Base-by-base conservation (phyloP, 805 yeast genomes). In the Suhomyces emberorum region DNA sequence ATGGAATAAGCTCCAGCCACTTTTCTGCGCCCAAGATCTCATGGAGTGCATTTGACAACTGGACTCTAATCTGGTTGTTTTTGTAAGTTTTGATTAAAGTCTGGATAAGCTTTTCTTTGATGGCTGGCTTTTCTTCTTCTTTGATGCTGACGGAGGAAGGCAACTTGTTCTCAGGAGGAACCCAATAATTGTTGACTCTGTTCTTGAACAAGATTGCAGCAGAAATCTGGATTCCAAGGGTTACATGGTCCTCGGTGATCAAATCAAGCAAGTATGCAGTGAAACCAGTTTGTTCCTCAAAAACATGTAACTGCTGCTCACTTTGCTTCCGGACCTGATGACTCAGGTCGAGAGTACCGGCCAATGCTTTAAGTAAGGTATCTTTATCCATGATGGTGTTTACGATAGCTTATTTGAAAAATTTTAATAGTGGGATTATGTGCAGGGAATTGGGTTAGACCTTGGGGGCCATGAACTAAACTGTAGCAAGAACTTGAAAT, bases 281-380 rank as follows among this genome's bases (percentile, higher is more conserved):
- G 55, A 78, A 77, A 3, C 83, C 83, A 1, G 75, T 70, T 42
- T 73, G 76, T 42, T 70, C 72, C 51, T 77, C 83, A 42, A 63
- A 74, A 27, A 64, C 69, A 24, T 60, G 61, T 41, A 78, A 61
- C 47, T 75, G 74, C 20, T 55, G 56, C 55, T 79, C 84, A 12
- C 81, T 76, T 22, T 68, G 67, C 49, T 74, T 74, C 51, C 82
- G 68, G 11, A 65, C 48, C 38, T 63, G 66, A 18, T 69, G 65
- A 44, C 72, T 65, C 25, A 79, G 70, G 44, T 76, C 78, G 50
- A 78, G 58, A 1, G 83, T 76, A 20, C 77, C 77, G 22, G 74
- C 68, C 40, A 78, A 65, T 23, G 78, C 69, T 32, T 59, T 53
- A 41, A 78, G 59, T 34, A 77, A 68, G 16, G 72, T 66, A 26